Conservation (phyloP, 2,329 filamentous ascomycete genomes). For the Talaromyces sp. region DNA sequence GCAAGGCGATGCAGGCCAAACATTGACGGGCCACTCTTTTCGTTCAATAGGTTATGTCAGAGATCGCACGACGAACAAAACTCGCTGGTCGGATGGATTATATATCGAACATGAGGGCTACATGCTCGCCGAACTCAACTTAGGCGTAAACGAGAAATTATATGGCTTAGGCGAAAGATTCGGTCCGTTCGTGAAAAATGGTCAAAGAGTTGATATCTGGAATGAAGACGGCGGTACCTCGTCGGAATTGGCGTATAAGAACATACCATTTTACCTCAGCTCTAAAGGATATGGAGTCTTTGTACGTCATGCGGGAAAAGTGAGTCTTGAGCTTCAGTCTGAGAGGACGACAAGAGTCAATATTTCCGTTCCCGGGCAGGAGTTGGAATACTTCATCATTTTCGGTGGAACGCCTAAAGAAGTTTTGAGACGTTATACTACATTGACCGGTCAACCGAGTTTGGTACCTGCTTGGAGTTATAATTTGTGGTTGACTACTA, state of each 20-base stretch:
- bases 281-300: conserved; percentile 74
- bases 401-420: conserved; percentile 70
- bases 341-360: conserved; percentile 70
- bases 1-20: conserved; percentile 22
- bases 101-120: conserved; percentile 38
- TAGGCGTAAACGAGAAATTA: conserved; percentile 58
- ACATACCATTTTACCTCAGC: conserved; percentile 41
- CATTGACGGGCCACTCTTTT: conserved; percentile 37
- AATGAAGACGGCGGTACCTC: conserved; percentile 52
- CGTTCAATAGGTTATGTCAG: conserved; percentile 41
- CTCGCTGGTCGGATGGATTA: conserved; percentile 33
- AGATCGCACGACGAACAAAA: conserved; percentile 32
- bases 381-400: conserved; percentile 71
- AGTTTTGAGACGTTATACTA: conserved; percentile 63
- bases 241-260: conserved; percentile 41
- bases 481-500: conserved; percentile 71
- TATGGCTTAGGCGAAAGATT: conserved; percentile 75
- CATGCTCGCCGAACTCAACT: conserved; percentile 39
- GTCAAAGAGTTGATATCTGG: conserved; percentile 65
- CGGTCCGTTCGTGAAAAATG: conserved; percentile 72
- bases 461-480: conserved; percentile 71
- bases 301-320: conserved; percentile 65
- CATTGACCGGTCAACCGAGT: conserved; percentile 63
- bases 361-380: conserved; percentile 64
- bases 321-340: conserved; percentile 70